Base-by-base conservation (phyloP, 306 rosid species). In the Phaseolus lunatus region DNA sequence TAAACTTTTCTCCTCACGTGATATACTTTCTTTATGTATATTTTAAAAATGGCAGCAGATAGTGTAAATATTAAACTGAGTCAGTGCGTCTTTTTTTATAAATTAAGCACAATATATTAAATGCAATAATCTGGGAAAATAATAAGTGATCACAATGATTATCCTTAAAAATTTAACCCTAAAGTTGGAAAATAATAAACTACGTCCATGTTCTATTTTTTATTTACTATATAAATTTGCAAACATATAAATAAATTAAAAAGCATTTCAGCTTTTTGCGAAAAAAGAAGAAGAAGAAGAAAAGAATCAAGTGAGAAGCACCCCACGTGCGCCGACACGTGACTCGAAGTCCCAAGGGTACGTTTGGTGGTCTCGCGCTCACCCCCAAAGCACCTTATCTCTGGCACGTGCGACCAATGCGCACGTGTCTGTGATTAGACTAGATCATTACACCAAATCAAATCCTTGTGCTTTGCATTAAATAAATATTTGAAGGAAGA, bases 261-360 rank as follows among this genome's bases (percentile, higher is more conserved):
- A 80, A 80, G 68, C 29, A 80, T 80, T 64, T 57, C 35, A 64
- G 62, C 52, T 52, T 80, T 50, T 16, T 48, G 53, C 11, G 5
- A 13, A 35, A 20, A 12, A 47, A 45, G 14, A n/a, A 13, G 2
- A 31, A 31, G 0, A 29, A 31, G 5, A 5, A 1, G 7, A 31
- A 33, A 33, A 33, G 9, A 65, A 19, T 1, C 6, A 53, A 58
- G 29, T 18, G 62, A 15, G 54, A 76, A 39, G 75, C 72, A 44
- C 3, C 68, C 81, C 81, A 83, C 86, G 85, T 86, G 63, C 49
- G 39, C 79, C 76, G 84, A 90, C 94, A 90, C 91, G 92, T 80
- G 88, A 85, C 89, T 76, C 90, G 70, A 7, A 44, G 44, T 61
- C 70, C 83, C 75, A 11, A 76, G 11, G 33, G 1, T 77, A 26